Base-by-base conservation (phyloP, 805 yeast species). In the Candida tibetensis region DNA sequence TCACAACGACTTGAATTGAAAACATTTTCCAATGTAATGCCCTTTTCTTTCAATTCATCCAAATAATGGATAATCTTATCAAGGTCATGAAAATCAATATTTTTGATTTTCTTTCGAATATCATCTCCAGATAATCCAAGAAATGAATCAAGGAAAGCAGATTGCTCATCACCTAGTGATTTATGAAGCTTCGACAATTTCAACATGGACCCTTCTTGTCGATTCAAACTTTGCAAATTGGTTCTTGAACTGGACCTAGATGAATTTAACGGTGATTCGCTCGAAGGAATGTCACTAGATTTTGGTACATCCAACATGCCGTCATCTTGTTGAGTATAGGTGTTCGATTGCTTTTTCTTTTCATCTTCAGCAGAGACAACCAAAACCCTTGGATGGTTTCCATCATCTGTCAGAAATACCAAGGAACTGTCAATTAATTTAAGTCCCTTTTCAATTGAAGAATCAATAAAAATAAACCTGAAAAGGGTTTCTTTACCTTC, bases 401-500 rank as follows among this genome's bases (percentile, higher is more conserved):
- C 22, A 4, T 32, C 21, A 12, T 29, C 33, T 1, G 39, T 17
- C n/a, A n/a, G n/a, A n/a, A n/a, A n/a, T 7, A 47, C 60, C 28
- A 66, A 55, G 1, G 66, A 60, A 18, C 50, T 49, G 44, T 69
- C 74, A 32, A 69, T 61, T 41, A 68, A 55, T 40, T 66, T 66
- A 17, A 75, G 43, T 1, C 77, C 79, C 51, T 82, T 81, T 30
- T 75, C 76, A 39, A 88, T 66, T 7, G 87, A 81, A 13, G 83
- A 77, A 51, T 84, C 89, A 48, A 87, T 66, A 40, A 82, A 77
- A 32, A 82, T 71, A 41, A 86, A 71, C 46, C 90, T 67, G 22
- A 88, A 66, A 29, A 87, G 63, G 14, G 84, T 73, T 55, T 88
- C 95, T 56, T 85, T 85, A 25, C 89, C 95, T 47, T 81, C 81